These are phyloP conservation scores for Xerophyta viscosa DNA, from an alignment of 106 monocot genomes.

Conservation along the genomic window DNA sequence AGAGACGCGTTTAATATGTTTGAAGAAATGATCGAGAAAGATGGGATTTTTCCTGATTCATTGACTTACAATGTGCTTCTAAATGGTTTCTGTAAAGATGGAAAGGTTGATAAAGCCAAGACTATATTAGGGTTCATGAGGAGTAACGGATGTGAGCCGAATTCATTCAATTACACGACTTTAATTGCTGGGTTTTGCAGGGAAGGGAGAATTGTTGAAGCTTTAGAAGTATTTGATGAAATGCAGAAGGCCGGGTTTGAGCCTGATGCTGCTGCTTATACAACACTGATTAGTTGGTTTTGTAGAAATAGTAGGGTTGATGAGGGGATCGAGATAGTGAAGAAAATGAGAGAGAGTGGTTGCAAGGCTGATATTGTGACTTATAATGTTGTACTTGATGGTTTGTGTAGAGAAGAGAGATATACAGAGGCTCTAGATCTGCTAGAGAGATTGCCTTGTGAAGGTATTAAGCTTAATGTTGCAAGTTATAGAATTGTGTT, in stretches of 20 bases:
- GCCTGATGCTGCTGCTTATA: conserved; percentile 62
- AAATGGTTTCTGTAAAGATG: conserved; percentile 63
- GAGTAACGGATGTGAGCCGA: conserved; percentile 68
- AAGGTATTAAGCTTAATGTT: conserved; percentile 49
- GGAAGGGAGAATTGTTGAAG: conserved; percentile 52
- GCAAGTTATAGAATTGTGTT: conserved; percentile 89
- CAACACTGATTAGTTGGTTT: conserved; percentile 49
- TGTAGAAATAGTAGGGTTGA: conserved; percentile 49
- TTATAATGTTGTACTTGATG: conserved; percentile 62
- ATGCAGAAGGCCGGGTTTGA: conserved; percentile 37
- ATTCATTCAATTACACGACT: conserved; percentile 65
- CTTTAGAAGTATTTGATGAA: conserved; percentile 50
- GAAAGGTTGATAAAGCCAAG: conserved; percentile 58
- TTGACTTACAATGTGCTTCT: conserved; percentile 72
- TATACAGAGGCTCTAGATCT: conserved; percentile 43
- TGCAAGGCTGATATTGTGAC: conserved; percentile 53
- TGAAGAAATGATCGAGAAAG: conserved; percentile 90
- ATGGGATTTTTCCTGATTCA: conserved; percentile 54
- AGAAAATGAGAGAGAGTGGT: conserved; percentile 55
- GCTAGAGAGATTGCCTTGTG: conserved; percentile 45
- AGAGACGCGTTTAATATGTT: conserved; percentile 77
- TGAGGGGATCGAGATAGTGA: conserved; percentile 57
- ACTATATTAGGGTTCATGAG: conserved; percentile 63
- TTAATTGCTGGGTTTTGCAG: conserved; percentile 66
- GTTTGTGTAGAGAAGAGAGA: conserved; percentile 58